Conservation (phyloP, 2,329 filamentous ascomycete genomes). For the Coniochaeta hoffmannii region DNA sequence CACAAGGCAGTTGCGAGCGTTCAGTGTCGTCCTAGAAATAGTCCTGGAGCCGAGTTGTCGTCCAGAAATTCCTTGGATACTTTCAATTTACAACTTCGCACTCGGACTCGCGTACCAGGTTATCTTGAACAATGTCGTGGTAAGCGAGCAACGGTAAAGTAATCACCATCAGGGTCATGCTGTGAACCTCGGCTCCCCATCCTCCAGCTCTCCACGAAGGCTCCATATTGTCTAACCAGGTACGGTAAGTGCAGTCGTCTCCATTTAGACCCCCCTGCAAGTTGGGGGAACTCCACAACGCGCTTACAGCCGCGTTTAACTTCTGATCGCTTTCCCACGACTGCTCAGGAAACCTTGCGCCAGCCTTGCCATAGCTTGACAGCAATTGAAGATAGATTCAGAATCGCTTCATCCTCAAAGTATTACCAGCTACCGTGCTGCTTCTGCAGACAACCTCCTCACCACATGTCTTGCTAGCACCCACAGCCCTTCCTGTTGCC, state of each 20-base stretch:
- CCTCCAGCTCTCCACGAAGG: background rate
- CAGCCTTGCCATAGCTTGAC: background rate
- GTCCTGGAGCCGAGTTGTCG: background rate
- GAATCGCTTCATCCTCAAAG: no score
- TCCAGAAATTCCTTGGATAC: constrained; percentile 13
- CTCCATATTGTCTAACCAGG: background rate
- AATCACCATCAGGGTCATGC: background rate
- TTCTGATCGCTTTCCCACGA: background rate
- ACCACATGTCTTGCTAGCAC: background rate
- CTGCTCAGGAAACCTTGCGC: background rate
- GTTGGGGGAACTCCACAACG: background rate
- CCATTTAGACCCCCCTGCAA: background rate
- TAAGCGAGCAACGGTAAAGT: no score
- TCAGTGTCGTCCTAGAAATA: background rate
- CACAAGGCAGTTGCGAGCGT: background rate
- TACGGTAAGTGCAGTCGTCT: background rate
- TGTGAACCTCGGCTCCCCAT: background rate
- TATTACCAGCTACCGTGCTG: no score
- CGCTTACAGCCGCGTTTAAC: background rate
- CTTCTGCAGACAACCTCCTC: background rate
- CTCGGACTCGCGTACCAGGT: background rate
- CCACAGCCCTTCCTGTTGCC: background rate
- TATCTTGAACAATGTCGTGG: no score
- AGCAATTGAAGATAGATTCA: no score
- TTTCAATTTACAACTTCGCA: constrained; percentile 1